Percentiles rank a stretch among this genome's conserved stretches.
phyloP scores from a whole-genome alignment of 2,329 filamentous ascomycete genomes.

The Claviceps lovelessii region DNA sequence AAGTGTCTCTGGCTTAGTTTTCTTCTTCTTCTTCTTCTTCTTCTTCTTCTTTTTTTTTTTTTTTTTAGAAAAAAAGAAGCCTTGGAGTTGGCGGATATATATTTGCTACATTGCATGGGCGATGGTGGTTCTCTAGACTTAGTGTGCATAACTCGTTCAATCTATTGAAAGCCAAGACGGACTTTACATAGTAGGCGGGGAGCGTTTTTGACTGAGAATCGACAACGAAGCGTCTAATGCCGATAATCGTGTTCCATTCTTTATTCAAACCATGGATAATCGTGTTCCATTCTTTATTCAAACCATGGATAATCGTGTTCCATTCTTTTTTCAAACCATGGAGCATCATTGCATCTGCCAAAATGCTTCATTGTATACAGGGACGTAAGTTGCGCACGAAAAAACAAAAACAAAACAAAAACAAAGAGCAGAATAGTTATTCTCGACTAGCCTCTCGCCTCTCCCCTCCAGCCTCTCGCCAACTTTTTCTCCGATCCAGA shows the following conservation, averaged over 20 bases:
- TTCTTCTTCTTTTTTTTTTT: too few species aligned
- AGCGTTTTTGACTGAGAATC: background rate
- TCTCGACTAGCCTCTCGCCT: too few species aligned
- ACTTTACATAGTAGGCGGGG: background rate
- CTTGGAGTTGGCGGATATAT: conserved; percentile 3
- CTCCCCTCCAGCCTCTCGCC: too few species aligned
- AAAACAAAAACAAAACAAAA: too few species aligned
- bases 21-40: too few species aligned
- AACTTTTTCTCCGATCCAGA: too few species aligned
- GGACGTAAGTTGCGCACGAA: background rate
- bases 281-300: background rate
- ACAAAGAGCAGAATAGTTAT: background rate
- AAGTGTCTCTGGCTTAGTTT: background rate
- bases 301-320: background rate
- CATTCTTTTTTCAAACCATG: background rate
- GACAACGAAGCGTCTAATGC: background rate
- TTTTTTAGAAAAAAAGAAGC: background rate
- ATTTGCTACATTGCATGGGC: conserved; percentile 1
- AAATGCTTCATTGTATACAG: background rate
- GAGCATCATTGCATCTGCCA: background rate
- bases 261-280: background rate
- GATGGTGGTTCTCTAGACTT: background rate
- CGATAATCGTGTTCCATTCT: background rate
- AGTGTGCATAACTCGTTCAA: background rate
- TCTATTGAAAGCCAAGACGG: background rate